Evolutionary conservation across 2,329 filamentous ascomycete genomes (phyloP).

Genomic region (Stemphylium vesicarium): DNA sequence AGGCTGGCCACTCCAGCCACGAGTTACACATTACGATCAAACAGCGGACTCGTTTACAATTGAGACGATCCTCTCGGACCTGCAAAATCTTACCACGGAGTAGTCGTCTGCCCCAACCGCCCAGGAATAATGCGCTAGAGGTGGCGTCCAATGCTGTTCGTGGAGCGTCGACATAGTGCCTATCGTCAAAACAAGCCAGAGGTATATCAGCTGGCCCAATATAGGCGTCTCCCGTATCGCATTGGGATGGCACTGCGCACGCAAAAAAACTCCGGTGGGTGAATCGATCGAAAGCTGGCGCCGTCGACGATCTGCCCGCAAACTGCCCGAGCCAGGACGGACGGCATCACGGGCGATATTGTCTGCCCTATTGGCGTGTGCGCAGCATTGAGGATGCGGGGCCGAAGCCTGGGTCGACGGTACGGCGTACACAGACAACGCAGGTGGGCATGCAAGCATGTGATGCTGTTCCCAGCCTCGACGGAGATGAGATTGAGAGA

Average conservation of each 20-base stretch:
- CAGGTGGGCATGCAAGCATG: constrained; percentile 3
- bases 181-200: constrained; percentile 31
- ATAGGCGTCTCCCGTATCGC: constrained; percentile 30
- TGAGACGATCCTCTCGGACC: constrained; percentile 26
- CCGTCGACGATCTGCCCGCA: constrained; percentile 44
- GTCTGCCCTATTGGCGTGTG: constrained; percentile 20
- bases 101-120: constrained; percentile 25
- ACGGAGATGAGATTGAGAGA: background rate
- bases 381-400: constrained; percentile 35
- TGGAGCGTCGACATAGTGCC: constrained; percentile 28
- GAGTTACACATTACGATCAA: constrained; percentile 29
- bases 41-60: constrained; percentile 36
- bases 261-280: constrained; percentile 46
- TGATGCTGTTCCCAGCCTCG: background rate
- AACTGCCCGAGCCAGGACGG: constrained; percentile 40
- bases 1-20: background rate
- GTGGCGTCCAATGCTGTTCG: constrained; percentile 35
- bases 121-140: constrained; percentile 26
- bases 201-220: constrained; percentile 28
- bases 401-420: constrained; percentile 33
- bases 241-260: constrained; percentile 26
- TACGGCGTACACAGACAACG: constrained; percentile 25
- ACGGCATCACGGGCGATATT: constrained; percentile 33
- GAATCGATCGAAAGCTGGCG: constrained; percentile 39
- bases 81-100: constrained; percentile 24